Percentiles rank a stretch among this genome's conserved stretches.
Conservation (phyloP, 345 rosid species). For the Linum usitatissimum region DNA sequence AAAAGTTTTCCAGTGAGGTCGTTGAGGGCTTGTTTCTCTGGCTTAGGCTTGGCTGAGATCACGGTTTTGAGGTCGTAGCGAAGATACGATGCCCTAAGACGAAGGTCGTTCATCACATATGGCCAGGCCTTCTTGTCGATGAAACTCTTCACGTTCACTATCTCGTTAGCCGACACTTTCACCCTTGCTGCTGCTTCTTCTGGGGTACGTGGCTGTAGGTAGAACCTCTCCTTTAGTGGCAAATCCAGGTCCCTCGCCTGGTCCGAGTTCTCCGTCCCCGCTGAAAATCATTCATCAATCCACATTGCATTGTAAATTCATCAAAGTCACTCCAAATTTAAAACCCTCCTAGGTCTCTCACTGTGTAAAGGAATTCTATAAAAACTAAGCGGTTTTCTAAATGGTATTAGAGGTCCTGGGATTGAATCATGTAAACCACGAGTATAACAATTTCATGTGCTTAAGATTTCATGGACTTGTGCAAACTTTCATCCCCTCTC, state of each 20-base stretch:
- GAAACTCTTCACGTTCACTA: conserved; percentile 50
- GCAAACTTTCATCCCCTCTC: too few relatives aligned
- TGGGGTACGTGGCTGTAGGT: conserved; percentile 55
- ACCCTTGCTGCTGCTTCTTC: conserved; percentile 62
- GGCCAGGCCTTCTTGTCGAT: conserved; percentile 97
- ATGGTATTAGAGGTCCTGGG: too few relatives aligned
- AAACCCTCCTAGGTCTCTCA: too few relatives aligned
- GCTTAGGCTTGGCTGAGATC: conserved; percentile 61
- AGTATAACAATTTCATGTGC: too few relatives aligned
- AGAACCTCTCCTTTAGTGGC: conserved; percentile 56
- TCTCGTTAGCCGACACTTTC: conserved; percentile 79
- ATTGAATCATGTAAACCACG: too few relatives aligned
- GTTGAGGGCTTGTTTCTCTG: conserved; percentile 54
- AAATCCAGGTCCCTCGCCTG: conserved; percentile 57
- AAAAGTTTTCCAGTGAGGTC: conserved; percentile 71
- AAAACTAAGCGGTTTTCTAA: too few relatives aligned
- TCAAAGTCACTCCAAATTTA: too few relatives aligned
- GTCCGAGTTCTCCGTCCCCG: conserved; percentile 85
- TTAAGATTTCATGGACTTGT: too few relatives aligned
- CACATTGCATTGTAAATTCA: not conserved
- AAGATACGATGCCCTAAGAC: conserved; percentile 55
- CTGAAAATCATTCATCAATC: conserved; percentile 22
- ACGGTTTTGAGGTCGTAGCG: conserved; percentile 87
- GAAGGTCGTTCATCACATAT: conserved; percentile 75
- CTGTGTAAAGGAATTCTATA: too few relatives aligned